Evolutionary conservation across 805 yeast genomes (phyloP).

Genomic region (Scheffersomyces stipitis): DNA sequence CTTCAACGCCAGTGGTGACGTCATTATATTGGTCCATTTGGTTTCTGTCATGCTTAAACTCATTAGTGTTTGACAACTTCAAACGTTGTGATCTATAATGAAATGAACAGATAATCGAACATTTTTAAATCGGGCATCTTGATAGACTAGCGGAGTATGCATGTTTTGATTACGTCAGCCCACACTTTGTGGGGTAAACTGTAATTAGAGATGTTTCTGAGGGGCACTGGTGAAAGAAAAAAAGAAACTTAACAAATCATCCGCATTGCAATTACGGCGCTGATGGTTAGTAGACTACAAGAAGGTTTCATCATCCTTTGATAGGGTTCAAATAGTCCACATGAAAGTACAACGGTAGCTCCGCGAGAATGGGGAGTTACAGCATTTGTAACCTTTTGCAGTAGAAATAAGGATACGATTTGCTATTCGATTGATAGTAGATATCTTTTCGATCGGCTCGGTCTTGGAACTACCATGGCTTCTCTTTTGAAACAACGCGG

Average conservation of each 20-base stretch:
- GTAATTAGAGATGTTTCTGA: background rate
- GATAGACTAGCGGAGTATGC: background rate
- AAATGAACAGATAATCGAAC: background rate
- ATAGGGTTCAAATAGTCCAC: background rate
- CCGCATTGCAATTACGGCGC: no score
- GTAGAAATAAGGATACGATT: no score
- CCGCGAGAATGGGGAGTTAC: no score
- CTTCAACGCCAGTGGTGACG: constrained; percentile 1
- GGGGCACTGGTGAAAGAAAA: background rate
- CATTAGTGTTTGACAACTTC: background rate
- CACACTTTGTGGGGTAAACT: background rate
- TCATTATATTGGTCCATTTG: background rate
- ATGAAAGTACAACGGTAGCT: background rate
- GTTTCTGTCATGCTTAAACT: background rate
- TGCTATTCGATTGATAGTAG: no score
- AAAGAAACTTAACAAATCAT: background rate
- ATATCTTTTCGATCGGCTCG: no score
- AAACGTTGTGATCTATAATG: background rate
- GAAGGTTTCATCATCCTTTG: background rate
- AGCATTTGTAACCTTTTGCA: no score
- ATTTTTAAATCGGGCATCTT: background rate
- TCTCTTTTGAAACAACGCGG: background rate
- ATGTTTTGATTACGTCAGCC: background rate
- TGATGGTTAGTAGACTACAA: background rate
- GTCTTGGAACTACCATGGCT: no score